Percentiles rank a stretch among this genome's conserved stretches.
Conservation (phyloP, 2,329 filamentous ascomycete genomes). For the Pyricularia sp. region DNA sequence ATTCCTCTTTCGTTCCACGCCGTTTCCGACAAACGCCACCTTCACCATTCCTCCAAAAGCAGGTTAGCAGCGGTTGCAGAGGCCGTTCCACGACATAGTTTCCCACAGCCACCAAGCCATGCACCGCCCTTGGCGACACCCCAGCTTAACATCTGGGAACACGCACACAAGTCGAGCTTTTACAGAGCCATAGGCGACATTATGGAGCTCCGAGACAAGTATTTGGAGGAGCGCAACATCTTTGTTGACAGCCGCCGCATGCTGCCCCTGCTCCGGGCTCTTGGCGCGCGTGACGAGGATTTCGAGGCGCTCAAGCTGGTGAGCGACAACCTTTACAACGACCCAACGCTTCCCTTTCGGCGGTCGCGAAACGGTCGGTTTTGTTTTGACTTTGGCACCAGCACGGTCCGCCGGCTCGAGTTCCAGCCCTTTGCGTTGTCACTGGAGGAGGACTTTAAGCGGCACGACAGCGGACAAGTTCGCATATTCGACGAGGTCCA, state of each 20-base stretch:
- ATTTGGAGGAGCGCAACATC: slow-evolving; percentile 15
- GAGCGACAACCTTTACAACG: slow-evolving; percentile 14
- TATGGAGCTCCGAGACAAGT: slow-evolving; percentile 15
- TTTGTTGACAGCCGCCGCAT: slow-evolving; percentile 17
- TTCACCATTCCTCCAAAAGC: background rate
- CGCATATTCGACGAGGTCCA: slow-evolving; percentile 19
- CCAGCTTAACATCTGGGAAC: slow-evolving; percentile 13
- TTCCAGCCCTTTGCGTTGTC: slow-evolving; percentile 19
- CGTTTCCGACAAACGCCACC: background rate
- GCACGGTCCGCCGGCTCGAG: slow-evolving; percentile 17
- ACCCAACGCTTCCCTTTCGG: slow-evolving; percentile 20
- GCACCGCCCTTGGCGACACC: background rate
- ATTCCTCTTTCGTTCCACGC: background rate
- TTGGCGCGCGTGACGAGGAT: slow-evolving; percentile 18
- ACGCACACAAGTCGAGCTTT: slow-evolving; percentile 14
- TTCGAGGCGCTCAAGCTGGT: slow-evolving; percentile 12
- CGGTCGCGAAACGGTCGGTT: slow-evolving; percentile 16
- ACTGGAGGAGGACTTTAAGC: slow-evolving; percentile 19
- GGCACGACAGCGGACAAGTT: slow-evolving; percentile 19
- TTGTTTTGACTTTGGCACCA: slow-evolving; percentile 16
- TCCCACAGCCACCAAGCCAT: background rate
- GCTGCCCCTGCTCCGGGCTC: slow-evolving; percentile 14
- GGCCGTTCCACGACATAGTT: background rate
- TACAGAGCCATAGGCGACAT: slow-evolving; percentile 17
- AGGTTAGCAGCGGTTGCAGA: background rate